Evolutionary conservation across 2,329 filamentous ascomycete species (phyloP).

Genomic region (Thermothelomyces thermophilus): DNA sequence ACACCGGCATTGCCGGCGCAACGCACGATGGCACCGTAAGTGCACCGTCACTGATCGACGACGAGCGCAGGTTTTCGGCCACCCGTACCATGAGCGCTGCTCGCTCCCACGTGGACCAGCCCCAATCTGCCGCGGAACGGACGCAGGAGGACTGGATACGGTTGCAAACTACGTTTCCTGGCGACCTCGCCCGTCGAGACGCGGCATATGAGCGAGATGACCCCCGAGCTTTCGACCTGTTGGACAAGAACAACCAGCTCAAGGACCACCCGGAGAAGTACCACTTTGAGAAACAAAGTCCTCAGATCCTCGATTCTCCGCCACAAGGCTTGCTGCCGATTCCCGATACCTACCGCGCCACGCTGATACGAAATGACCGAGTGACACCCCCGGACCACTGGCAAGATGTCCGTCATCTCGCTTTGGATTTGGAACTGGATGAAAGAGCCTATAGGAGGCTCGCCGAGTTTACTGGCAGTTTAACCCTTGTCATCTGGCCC

Average conservation of each 20-base stretch:
- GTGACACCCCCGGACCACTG: slow-evolving; percentile 73
- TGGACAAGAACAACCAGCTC: slow-evolving; percentile 34
- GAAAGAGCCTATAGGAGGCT: slow-evolving; percentile 14
- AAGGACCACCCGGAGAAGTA: slow-evolving; percentile 33
- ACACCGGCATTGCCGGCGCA: neutral
- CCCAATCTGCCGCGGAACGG: slow-evolving; percentile 14
- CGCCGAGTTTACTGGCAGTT: slow-evolving; percentile 57
- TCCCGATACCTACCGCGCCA: slow-evolving; percentile 49
- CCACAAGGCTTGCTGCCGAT: slow-evolving; percentile 46
- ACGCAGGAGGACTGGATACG: slow-evolving; percentile 23
- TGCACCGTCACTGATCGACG: slow-evolving; percentile 1
- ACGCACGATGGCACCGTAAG: neutral
- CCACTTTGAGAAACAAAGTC: slow-evolving; percentile 22
- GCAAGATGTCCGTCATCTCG: slow-evolving; percentile 87
- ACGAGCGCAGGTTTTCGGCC: slow-evolving; percentile 15
- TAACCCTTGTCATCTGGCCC: slow-evolving; percentile 74
- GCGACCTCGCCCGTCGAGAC: slow-evolving; percentile 24
- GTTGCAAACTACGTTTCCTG: slow-evolving; percentile 16
- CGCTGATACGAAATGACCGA: slow-evolving; percentile 59
- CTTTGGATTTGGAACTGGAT: slow-evolving; percentile 42
- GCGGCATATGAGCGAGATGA: slow-evolving; percentile 19
- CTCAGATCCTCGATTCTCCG: slow-evolving; percentile 21
- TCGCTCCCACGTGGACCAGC: slow-evolving; percentile 22
- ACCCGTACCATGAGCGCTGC: slow-evolving; percentile 22
- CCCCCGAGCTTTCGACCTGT: slow-evolving; percentile 19